These are phyloP conservation scores for Chytriomyces sp. DNA, from an alignment of 192 early-diverging fungal species.

Conservation along the genomic window DNA sequence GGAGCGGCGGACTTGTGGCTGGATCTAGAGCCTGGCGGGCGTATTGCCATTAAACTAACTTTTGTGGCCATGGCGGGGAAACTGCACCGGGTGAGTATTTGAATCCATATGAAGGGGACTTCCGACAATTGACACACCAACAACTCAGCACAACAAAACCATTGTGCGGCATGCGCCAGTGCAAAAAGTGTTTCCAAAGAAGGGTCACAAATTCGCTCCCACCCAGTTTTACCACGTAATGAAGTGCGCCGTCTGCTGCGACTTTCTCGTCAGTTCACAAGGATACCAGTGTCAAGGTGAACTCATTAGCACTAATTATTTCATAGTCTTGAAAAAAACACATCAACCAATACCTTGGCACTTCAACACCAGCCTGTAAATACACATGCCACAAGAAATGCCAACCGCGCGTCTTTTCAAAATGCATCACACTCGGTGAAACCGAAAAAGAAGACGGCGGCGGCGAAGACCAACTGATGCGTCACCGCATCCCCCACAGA, in stretches of 20 bases:
- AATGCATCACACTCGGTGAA: constrained; percentile 82
- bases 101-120: background rate
- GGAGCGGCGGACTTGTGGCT: constrained; percentile 71
- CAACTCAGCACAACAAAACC: constrained; percentile 22
- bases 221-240: constrained; percentile 95
- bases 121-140: no score
- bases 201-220: constrained; percentile 92
- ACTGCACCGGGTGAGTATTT: constrained; percentile 11
- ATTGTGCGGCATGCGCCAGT: constrained; percentile 68
- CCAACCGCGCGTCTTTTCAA: constrained; percentile 80
- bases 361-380: constrained; percentile 94
- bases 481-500: constrained; percentile 97
- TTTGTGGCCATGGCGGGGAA: constrained; percentile 53
- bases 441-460: constrained; percentile 57
- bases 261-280: constrained; percentile 86
- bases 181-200: constrained; percentile 85
- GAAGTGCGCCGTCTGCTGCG: constrained; percentile 95
- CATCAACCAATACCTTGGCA: no score
- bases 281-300: constrained; percentile 94
- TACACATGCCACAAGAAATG: constrained; percentile 94
- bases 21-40: constrained; percentile 91
- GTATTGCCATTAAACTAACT: constrained; percentile 81
- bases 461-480: constrained; percentile 55
- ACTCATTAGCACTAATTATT: background rate
- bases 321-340: background rate